phyloP scores from a whole-genome alignment of 345 rosid species.

The Eucalyptus cloeziana region DNA sequence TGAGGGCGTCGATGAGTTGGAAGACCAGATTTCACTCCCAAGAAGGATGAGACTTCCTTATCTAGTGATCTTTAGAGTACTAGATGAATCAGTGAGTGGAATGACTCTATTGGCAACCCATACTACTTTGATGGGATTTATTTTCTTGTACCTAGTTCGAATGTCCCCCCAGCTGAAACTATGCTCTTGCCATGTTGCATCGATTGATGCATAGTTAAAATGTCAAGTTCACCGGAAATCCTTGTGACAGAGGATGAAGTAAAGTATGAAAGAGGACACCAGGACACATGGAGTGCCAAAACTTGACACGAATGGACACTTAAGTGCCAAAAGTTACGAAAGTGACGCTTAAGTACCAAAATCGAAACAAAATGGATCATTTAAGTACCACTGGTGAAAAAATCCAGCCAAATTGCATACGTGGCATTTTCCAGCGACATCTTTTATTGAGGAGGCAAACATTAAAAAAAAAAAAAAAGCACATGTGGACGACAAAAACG shows the following conservation, averaged over 20 bases:
- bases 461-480: too few species aligned
- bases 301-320: too few species aligned
- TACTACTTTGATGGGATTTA: neutral
- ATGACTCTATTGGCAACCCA: constrained; percentile 10
- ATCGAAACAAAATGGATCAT: too few species aligned
- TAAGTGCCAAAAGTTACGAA: too few species aligned
- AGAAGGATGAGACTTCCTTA: constrained; percentile 8
- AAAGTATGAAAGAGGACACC: too few species aligned
- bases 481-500: too few species aligned
- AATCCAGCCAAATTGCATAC: too few species aligned
- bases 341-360: too few species aligned
- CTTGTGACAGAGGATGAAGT: neutral
- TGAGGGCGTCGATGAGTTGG: constrained; percentile 3
- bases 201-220: neutral
- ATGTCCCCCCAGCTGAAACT: constrained; percentile 1
- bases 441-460: too few species aligned
- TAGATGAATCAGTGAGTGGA: neutral
- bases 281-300: too few species aligned
- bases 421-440: too few species aligned
- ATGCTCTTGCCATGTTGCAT: constrained; percentile 1
- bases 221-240: neutral
- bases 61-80: neutral
- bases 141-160: constrained; percentile 5
- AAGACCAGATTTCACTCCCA: constrained; percentile 15
- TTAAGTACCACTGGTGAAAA: too few species aligned